Evolutionary conservation across 2,329 filamentous ascomycete genomes (phyloP), one percentile per base, ranked within the genome.

Genomic region (Fusarium protoensiforme): DNA sequence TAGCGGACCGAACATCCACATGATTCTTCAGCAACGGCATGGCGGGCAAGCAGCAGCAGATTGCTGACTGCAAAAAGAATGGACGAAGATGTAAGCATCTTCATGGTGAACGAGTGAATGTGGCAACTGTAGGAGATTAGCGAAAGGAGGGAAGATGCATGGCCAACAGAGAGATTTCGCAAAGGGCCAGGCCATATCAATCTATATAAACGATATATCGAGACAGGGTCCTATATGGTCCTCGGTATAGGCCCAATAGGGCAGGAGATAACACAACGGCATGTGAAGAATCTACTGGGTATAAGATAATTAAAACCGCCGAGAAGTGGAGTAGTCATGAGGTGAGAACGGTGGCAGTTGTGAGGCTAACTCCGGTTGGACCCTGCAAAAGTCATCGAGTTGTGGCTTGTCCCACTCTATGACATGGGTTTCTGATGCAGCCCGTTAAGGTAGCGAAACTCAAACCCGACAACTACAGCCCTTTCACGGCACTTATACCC

Each of bases 361-460:
- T 60, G 38, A 60, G 38, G 57, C 57, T 60, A 60, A 35, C 57
- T 43, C 39, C 38, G 38, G 36, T 59, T 59, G 56, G 56, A 56
- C 53, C 53, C 53, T 36, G 29, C 4, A 29, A 7, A 7, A 57
- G 54, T 20, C 22, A 38, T 58, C 20, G 35, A 58, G 35, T 39
- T 39, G 54, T 38, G 54, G 33, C 54, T 43, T 72, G 69, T 72
- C 69, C 69, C 69, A 72, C 68, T 61, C 71, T 54, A 64, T 69
- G 68, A 69, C 35, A 60, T 39, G 46, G 51, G 46, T 27, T 53
- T 53, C 7, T 20, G 27, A 53, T 53, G 24, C 48, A 53, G 18
- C 24, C 27, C 18, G 48, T 20, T 36, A 33, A 33, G 31, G 53
- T 36, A 56, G 33, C 53, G n/a, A 56, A 53, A 56, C 53, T 56